A percentile compares a stretch with the other conserved stretches of the same genome.
phyloP scores from a whole-genome alignment of 2,329 filamentous ascomycete species.

The Fusarium vanettenii region DNA sequence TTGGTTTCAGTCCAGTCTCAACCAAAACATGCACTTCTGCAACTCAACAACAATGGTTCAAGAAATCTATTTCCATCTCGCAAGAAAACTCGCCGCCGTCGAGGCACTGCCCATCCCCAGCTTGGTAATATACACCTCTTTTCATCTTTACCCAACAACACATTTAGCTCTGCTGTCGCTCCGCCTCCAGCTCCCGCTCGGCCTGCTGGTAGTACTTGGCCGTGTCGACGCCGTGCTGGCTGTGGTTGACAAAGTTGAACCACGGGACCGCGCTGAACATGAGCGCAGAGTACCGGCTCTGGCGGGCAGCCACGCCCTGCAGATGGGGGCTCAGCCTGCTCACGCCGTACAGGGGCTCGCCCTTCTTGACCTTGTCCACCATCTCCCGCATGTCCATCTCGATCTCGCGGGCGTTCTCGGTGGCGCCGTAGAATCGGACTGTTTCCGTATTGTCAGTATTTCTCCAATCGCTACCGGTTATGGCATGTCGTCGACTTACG shows the following conservation, averaged over 20 bases:
- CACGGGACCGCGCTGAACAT: conserved; percentile 89
- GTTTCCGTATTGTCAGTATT: neutral
- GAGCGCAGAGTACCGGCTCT: conserved; percentile 90
- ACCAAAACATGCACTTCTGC: neutral
- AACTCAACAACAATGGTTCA: conserved; percentile 8
- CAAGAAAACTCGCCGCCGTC: conserved; percentile 38
- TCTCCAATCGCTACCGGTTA: neutral
- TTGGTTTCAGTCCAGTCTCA: no score
- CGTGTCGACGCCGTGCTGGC: conserved; percentile 94
- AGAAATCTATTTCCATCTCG: conserved; percentile 38
- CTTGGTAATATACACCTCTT: conserved; percentile 44
- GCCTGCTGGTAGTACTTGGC: conserved; percentile 98
- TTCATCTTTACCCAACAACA: conserved; percentile 1
- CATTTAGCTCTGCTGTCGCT: conserved; percentile 53
- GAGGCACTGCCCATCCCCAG: conserved; percentile 29
- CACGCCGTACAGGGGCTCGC: conserved; percentile 88
- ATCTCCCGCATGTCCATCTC: conserved; percentile 99
- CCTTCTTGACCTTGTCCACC: conserved; percentile 94
- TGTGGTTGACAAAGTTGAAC: conserved; percentile 99
- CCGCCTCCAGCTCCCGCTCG: conserved; percentile 90
- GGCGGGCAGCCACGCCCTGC: conserved; percentile 91
- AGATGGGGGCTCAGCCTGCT: conserved; percentile 85
- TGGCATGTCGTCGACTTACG: conserved; percentile 65
- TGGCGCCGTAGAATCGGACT: conserved; percentile 97
- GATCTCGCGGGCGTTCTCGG: conserved; percentile 90